Percentiles rank a stretch among this genome's conserved stretches.
These are phyloP conservation scores for Cyberlindnera petersonii DNA, from an alignment of 805 yeast species.

Conservation along the genomic window DNA sequence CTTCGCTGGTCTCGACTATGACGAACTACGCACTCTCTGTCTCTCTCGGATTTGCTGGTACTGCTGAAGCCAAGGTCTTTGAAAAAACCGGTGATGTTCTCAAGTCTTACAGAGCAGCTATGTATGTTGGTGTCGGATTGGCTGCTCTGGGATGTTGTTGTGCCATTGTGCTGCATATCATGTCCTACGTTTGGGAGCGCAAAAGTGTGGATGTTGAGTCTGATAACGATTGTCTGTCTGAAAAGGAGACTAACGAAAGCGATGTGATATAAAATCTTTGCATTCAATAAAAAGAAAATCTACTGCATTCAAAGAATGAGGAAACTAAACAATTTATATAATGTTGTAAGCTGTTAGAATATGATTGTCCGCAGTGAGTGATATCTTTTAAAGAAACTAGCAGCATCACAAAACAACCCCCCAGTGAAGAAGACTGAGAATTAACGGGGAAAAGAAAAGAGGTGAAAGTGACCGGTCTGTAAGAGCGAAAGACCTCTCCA, in stretches of 20 bases:
- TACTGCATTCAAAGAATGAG: not conserved
- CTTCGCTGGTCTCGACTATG: conserved; percentile 66
- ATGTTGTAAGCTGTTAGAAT: too few species aligned
- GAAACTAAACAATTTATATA: too few species aligned
- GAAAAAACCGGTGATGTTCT: conserved; percentile 28
- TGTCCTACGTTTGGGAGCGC: conserved; percentile 8
- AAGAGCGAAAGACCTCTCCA: too few species aligned
- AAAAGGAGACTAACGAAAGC: not conserved
- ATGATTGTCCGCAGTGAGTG: too few species aligned
- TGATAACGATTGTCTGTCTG: not conserved
- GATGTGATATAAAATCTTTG: not conserved
- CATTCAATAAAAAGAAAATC: not conserved
- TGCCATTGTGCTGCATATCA: conserved; percentile 5
- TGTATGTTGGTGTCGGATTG: conserved; percentile 58
- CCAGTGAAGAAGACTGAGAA: too few species aligned
- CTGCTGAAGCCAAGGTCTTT: conserved; percentile 46
- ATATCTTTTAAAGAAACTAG: too few species aligned
- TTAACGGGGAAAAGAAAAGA: too few species aligned
- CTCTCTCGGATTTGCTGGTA: conserved; percentile 63
- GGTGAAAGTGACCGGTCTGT: too few species aligned
- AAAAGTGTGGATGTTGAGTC: not conserved
- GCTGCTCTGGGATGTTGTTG: conserved; percentile 42
- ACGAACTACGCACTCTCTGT: conserved; percentile 71
- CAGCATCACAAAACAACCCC: too few species aligned
- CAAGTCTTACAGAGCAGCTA: conserved; percentile 52